A percentile compares a stretch with the other conserved stretches of the same genome.
Evolutionary conservation across 768 basidiomycete species (phyloP).

Genomic region (Tylopilus sp.): DNA sequence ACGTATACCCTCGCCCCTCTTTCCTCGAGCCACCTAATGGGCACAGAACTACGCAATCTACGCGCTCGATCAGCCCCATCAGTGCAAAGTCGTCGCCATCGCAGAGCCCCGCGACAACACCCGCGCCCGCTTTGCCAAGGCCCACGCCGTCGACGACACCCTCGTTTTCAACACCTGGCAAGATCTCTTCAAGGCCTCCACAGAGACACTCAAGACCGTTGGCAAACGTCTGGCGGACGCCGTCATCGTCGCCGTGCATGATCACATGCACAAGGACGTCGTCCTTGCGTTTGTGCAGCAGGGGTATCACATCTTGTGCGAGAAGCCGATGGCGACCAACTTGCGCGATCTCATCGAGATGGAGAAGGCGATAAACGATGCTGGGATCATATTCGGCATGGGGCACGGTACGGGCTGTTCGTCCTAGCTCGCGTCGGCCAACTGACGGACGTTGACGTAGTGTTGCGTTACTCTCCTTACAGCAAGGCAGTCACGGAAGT

Average conservation of each 20-base stretch:
- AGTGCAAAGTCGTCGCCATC: slow-evolving; percentile 78
- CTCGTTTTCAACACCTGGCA: slow-evolving; percentile 72
- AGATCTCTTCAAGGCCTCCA: slow-evolving; percentile 65
- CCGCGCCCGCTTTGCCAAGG: slow-evolving; percentile 50
- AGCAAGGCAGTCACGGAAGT: slow-evolving; percentile 64
- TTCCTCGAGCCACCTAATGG: no score
- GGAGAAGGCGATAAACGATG: slow-evolving; percentile 64
- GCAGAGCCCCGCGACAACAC: slow-evolving; percentile 79
- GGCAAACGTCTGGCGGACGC: slow-evolving; percentile 80
- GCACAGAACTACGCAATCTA: slow-evolving; percentile 61
- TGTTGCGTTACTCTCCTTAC: slow-evolving; percentile 87
- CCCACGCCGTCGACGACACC: slow-evolving; percentile 59
- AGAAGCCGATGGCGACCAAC: slow-evolving; percentile 88
- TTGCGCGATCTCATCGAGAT: slow-evolving; percentile 72
- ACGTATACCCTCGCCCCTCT: slow-evolving; percentile 5
- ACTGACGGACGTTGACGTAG: slow-evolving; percentile 35
- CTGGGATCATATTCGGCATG: slow-evolving; percentile 77
- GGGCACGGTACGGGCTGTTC: slow-evolving; percentile 62
- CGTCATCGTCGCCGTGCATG: slow-evolving; percentile 77
- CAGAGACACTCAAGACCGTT: slow-evolving; percentile 56
- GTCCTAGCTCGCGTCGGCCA: background rate
- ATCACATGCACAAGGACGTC: slow-evolving; percentile 73
- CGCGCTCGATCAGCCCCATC: slow-evolving; percentile 53
- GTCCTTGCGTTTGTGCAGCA: slow-evolving; percentile 71
- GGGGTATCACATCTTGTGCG: slow-evolving; percentile 87